Conservation (phyloP, 2,329 filamentous ascomycete genomes). For the Iodosphaeria phyllophila region DNA sequence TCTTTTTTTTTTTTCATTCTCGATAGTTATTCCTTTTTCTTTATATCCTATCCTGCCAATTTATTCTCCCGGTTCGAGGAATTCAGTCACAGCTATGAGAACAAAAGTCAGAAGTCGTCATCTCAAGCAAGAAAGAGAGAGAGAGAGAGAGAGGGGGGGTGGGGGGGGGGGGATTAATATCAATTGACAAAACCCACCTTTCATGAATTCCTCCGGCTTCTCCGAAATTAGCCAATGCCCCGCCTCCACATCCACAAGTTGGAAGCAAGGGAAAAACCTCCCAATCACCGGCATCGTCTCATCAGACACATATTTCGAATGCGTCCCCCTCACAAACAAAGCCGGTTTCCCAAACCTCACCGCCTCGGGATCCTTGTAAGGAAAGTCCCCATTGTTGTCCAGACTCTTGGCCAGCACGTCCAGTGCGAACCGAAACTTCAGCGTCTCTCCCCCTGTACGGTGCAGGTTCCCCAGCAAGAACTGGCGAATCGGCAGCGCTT, state of each 20-base stretch:
- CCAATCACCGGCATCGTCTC: slow-evolving; percentile 65
- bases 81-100: slow-evolving; percentile 46
- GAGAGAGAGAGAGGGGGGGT: no score
- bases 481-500: slow-evolving; percentile 60
- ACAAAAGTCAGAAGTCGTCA: no score
- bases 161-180: not conserved
- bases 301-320: slow-evolving; percentile 63
- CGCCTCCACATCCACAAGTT: slow-evolving; percentile 53
- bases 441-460: slow-evolving; percentile 31
- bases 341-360: slow-evolving; percentile 57
- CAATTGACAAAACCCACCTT: slow-evolving; percentile 30
- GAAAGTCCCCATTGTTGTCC: slow-evolving; percentile 71
- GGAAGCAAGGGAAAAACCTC: slow-evolving; percentile 64
- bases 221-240: slow-evolving; percentile 89
- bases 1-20: slow-evolving; percentile 2
- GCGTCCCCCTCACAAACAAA: slow-evolving; percentile 62
- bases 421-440: slow-evolving; percentile 68
- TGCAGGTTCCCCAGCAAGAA: slow-evolving; percentile 80
- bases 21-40: slow-evolving; percentile 10
- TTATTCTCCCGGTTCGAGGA: slow-evolving; percentile 32
- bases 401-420: slow-evolving; percentile 48
- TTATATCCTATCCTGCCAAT: slow-evolving; percentile 4
- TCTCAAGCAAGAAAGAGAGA: no score
- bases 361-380: slow-evolving; percentile 55
- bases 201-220: slow-evolving; percentile 59